Evolutionary conservation across 2,329 filamentous ascomycete species (phyloP).

Genomic region (Aspergillus sp.): DNA sequence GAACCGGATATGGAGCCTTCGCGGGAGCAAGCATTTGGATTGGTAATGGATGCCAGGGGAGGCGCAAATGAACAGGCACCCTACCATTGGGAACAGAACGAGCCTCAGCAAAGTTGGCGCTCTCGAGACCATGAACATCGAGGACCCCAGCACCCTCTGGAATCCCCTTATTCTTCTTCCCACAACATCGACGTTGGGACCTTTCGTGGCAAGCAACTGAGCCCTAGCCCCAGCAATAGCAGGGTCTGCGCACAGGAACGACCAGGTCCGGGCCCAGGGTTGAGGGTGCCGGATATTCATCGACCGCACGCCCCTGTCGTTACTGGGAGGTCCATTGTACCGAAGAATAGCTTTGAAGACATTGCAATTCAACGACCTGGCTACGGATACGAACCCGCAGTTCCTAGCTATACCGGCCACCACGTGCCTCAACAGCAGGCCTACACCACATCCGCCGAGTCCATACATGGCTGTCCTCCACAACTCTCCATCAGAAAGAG

Average conservation of each 20-base stretch:
- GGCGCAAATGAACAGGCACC: slow-evolving; percentile 2
- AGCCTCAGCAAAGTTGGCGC: slow-evolving; percentile 11
- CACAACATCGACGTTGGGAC: slow-evolving; percentile 13
- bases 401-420: slow-evolving; percentile 14
- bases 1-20: slow-evolving; percentile 6
- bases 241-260: slow-evolving; percentile 10
- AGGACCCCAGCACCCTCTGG: slow-evolving; percentile 11
- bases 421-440: slow-evolving; percentile 8
- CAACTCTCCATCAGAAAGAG: slow-evolving; percentile 32
- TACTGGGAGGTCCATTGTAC: slow-evolving; percentile 2
- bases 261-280: not conserved
- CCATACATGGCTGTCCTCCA: slow-evolving; percentile 19
- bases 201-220: slow-evolving; percentile 10
- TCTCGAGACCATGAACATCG: slow-evolving; percentile 18
- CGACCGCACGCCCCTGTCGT: slow-evolving; percentile 4
- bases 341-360: slow-evolving; percentile 10
- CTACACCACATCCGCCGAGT: slow-evolving; percentile 21
- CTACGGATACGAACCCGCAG: not conserved
- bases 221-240: slow-evolving; percentile 11
- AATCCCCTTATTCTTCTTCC: slow-evolving; percentile 4
- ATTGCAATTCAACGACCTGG: slow-evolving; percentile 4
- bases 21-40: slow-evolving; percentile 10
- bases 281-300: slow-evolving; percentile 14
- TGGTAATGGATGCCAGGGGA: slow-evolving; percentile 6
- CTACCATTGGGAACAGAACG: slow-evolving; percentile 6